Evolutionary conservation across 352 stramenopile genomes (phyloP).

Genomic region (Globisporangium paroecandrum): DNA sequence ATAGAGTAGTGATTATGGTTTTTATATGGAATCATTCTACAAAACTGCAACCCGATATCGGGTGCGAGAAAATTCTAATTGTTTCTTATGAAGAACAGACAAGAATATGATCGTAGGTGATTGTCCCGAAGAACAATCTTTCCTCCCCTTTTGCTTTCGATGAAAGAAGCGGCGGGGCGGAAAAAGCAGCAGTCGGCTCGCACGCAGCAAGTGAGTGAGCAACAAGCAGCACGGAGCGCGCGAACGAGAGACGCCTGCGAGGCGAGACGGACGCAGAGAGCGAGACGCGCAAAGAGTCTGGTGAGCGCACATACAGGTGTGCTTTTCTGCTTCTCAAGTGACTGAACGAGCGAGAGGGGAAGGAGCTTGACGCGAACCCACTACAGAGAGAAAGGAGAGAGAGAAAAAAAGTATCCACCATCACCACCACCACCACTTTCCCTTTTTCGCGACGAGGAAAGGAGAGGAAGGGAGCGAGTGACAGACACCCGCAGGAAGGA

Average conservation of each 20-base stretch:
- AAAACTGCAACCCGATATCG: neutral
- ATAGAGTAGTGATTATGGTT: too few relatives aligned
- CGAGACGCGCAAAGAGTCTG: neutral
- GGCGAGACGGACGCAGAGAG: neutral
- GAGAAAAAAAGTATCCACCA: constrained; percentile 20
- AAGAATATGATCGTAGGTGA: neutral
- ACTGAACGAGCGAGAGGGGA: neutral
- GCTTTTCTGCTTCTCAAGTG: neutral
- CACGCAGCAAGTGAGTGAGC: neutral
- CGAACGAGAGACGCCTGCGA: neutral
- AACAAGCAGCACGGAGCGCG: neutral
- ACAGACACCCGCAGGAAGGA: constrained; percentile 20
- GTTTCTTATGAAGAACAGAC: neutral
- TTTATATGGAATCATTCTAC: neutral
- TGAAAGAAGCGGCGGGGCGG: constrained; percentile 3
- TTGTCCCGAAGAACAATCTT: constrained; percentile 6
- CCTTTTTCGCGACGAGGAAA: neutral
- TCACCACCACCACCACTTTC: neutral
- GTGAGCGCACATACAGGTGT: neutral
- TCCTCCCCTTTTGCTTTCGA: neutral
- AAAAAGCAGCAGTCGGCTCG: constrained; percentile 10
- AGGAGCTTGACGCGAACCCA: constrained; percentile 3
- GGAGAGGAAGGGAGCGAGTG: neutral
- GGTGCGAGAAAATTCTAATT: neutral
- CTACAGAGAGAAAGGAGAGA: constrained; percentile 23